Percentiles rank a stretch among this genome's conserved stretches.
These are phyloP conservation scores for Ceratocystiopsis sp. DNA, from an alignment of 2,329 filamentous ascomycete species.

Conservation along the genomic window DNA sequence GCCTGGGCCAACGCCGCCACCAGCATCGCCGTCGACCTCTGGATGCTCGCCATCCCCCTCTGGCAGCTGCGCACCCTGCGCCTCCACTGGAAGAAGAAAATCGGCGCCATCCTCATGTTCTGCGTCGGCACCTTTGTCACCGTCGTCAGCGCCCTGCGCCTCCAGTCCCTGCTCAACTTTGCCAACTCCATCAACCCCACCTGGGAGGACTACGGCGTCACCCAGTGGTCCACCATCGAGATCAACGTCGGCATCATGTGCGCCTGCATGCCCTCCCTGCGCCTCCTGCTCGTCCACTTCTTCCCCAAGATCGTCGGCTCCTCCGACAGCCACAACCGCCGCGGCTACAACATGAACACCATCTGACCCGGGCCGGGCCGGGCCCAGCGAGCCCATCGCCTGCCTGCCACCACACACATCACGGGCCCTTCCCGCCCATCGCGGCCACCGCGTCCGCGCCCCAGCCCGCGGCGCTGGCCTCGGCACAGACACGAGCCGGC, in stretches of 20 bases:
- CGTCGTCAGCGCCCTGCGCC: constrained; percentile 15
- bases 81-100: constrained; percentile 30
- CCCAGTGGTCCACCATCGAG: constrained; percentile 19
- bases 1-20: constrained; percentile 34
- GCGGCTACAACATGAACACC: too few species aligned
- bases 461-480: too few species aligned
- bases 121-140: constrained; percentile 25
- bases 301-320: constrained; percentile 12
- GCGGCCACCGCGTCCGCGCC: too few species aligned
- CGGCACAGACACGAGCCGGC: too few species aligned
- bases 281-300: constrained; percentile 14
- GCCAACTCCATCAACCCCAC: constrained; percentile 16
- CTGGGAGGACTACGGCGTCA: constrained; percentile 16
- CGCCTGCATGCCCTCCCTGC: constrained; percentile 17
- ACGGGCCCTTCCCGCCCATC: too few species aligned
- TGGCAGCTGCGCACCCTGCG: constrained; percentile 23
- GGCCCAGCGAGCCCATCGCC: too few species aligned
- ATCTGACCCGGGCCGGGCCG: too few species aligned
- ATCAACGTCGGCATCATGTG: constrained; percentile 19
- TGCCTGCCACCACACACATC: too few species aligned
- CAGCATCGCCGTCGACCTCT: constrained; percentile 33
- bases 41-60: constrained; percentile 35
- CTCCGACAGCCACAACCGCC: not conserved
- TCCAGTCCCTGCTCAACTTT: constrained; percentile 15
- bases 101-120: constrained; percentile 29